phyloP scores from a whole-genome alignment of 2,329 filamentous ascomycete genomes.

The Arthroderma uncinatum region DNA sequence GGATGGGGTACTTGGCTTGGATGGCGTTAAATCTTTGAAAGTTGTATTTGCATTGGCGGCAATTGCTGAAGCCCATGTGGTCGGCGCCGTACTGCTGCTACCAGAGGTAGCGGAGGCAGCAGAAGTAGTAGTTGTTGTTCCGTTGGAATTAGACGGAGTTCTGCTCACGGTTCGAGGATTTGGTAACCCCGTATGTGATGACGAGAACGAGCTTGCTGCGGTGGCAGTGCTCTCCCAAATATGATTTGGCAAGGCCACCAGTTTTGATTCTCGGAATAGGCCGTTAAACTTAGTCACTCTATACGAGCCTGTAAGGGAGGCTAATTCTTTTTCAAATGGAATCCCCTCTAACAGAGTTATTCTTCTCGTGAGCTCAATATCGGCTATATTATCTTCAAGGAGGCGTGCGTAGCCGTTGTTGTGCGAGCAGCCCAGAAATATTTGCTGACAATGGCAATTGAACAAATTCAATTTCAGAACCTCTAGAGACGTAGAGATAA shows the following conservation, averaged over 20 bases:
- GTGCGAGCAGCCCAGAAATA: conserved; percentile 49
- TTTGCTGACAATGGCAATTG: conserved; percentile 50
- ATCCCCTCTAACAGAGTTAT: conserved; percentile 48
- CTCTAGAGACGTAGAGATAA: conserved; percentile 30
- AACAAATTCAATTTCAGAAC: conserved; percentile 45
- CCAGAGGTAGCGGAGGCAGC: neutral
- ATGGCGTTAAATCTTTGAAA: conserved; percentile 28
- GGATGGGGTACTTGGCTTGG: conserved; percentile 25
- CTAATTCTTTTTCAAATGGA: conserved; percentile 45
- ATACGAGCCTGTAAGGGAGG: conserved; percentile 38
- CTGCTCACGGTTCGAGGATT: conserved; percentile 12
- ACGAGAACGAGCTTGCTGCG: neutral
- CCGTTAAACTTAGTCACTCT: conserved; percentile 40
- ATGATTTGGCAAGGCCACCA: conserved; percentile 16
- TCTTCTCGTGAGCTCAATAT: conserved; percentile 35
- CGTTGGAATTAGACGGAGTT: conserved; percentile 25
- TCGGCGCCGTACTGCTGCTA: conserved; percentile 11
- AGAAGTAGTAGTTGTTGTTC: conserved; percentile 14
- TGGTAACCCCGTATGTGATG: neutral
- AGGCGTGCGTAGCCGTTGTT: conserved; percentile 45
- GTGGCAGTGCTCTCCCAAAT: neutral
- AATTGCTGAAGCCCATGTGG: conserved; percentile 28
- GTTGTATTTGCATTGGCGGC: conserved; percentile 29
- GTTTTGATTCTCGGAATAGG: conserved; percentile 45
- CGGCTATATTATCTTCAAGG: conserved; percentile 40